Evolutionary conservation across 1,284 basidiomycete genomes (phyloP).

Genomic region (Wallemia mellicola): DNA sequence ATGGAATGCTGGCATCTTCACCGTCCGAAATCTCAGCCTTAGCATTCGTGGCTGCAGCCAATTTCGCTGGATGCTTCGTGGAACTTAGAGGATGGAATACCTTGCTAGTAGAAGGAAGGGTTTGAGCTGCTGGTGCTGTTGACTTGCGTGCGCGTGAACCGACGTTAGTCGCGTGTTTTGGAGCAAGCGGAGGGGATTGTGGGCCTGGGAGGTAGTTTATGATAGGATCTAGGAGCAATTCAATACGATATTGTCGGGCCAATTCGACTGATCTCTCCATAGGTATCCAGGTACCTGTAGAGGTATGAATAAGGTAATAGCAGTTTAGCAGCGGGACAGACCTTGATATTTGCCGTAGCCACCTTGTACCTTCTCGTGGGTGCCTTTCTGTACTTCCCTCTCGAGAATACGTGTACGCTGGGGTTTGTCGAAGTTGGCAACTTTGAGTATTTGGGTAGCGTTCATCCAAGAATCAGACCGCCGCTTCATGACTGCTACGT

Average conservation of each 20-base stretch:
- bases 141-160: slow-evolving; percentile 21
- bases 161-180: slow-evolving; percentile 64
- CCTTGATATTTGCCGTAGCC: slow-evolving; percentile 99
- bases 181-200: slow-evolving; percentile 24
- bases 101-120: slow-evolving; percentile 16
- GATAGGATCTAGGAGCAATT: slow-evolving; percentile 60
- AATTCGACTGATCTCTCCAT: slow-evolving; percentile 63
- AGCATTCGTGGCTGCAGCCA: slow-evolving; percentile 4
- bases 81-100: slow-evolving; percentile 5
- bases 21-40: slow-evolving; percentile 11
- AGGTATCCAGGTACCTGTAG: slow-evolving; percentile 87
- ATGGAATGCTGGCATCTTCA: slow-evolving; percentile 1
- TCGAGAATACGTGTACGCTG: slow-evolving; percentile 90
- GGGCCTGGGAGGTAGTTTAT: slow-evolving; percentile 38
- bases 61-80: slow-evolving; percentile 1
- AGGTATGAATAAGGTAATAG: not conserved
- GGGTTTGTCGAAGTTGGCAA: slow-evolving; percentile 96
- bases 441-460: slow-evolving; percentile 97
- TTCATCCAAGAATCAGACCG: slow-evolving; percentile 90
- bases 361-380: slow-evolving; percentile 97
- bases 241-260: slow-evolving; percentile 80
- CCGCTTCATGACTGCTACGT: slow-evolving; percentile 87
- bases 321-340: slow-evolving; percentile 18
- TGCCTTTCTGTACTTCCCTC: slow-evolving; percentile 91
- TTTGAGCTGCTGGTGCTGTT: slow-evolving; percentile 13